Percentiles rank a stretch among this genome's conserved stretches.
phyloP scores from a whole-genome alignment of 2,329 filamentous ascomycete genomes.

The Pyricularia pennisetigena region DNA sequence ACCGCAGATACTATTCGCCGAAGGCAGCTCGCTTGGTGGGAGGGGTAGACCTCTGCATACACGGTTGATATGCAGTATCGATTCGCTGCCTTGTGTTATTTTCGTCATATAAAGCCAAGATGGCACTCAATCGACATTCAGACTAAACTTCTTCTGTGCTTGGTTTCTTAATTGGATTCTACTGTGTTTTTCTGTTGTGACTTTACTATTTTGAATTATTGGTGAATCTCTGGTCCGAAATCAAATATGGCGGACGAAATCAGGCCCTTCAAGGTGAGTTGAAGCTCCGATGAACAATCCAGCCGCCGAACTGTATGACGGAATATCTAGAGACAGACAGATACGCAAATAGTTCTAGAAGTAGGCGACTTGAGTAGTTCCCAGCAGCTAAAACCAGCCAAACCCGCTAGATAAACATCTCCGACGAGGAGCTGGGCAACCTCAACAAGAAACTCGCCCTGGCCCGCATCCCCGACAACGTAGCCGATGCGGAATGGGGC shows the following conservation, averaged over 20 bases:
- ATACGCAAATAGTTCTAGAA: too few relatives aligned
- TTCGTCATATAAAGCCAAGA: background rate
- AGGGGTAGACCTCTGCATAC: background rate
- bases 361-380: background rate
- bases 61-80: background rate
- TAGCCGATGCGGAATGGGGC: background rate
- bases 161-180: background rate
- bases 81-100: background rate
- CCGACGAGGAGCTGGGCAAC: constrained; percentile 2
- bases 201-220: background rate
- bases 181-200: background rate
- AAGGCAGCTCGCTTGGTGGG: background rate
- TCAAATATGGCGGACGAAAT: background rate
- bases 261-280: constrained; percentile 4
- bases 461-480: background rate
- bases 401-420: background rate
- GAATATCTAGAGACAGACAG: background rate
- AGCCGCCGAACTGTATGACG: background rate
- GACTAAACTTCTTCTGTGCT: too few relatives aligned
- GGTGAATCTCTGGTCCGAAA: background rate
- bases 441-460: constrained; percentile 1
- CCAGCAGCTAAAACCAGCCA: background rate
- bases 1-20: background rate
- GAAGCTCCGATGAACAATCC: background rate
- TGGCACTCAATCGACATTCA: background rate